Conservation (phyloP, 106 monocot species). For the Dendrobium catenatum region DNA sequence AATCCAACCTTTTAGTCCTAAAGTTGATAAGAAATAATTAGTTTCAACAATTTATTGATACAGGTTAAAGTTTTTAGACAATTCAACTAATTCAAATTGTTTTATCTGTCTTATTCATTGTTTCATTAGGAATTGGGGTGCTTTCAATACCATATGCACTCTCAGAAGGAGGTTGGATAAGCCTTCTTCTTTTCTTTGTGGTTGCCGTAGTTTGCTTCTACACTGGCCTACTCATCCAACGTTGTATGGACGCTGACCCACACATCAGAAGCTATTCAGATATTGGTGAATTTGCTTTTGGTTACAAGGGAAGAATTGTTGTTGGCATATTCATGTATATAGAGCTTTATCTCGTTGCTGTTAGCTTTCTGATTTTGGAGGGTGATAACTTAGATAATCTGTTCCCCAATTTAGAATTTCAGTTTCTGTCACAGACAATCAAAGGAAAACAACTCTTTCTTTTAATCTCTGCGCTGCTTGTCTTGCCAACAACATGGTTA, state of each 20-base stretch:
- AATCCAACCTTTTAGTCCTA: background rate
- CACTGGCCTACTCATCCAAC: slow-evolving; percentile 61
- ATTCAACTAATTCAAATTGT: background rate
- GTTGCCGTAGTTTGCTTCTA: slow-evolving; percentile 50
- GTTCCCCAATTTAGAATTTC: slow-evolving; percentile 29
- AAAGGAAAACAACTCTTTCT: slow-evolving; percentile 54
- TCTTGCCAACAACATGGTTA: slow-evolving; percentile 69
- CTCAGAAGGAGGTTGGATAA: slow-evolving; percentile 59
- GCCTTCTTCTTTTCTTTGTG: slow-evolving; percentile 37
- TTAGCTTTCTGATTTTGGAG: slow-evolving; percentile 61
- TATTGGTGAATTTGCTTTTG: slow-evolving; percentile 64
- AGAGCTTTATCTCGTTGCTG: slow-evolving; percentile 65
- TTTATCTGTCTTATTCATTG: background rate
- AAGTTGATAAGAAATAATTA: background rate
- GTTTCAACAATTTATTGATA: background rate
- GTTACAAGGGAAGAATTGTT: slow-evolving; percentile 27
- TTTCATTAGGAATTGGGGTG: slow-evolving; percentile 48
- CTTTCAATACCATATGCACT: slow-evolving; percentile 68
- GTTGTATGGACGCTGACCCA: slow-evolving; percentile 53
- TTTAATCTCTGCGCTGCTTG: slow-evolving; percentile 29
- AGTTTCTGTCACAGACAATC: slow-evolving; percentile 20
- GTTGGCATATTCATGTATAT: slow-evolving; percentile 60
- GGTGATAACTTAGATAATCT: slow-evolving; percentile 74
- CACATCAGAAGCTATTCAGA: slow-evolving; percentile 45
- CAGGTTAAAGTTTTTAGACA: background rate